Base-by-base conservation (phyloP, 805 yeast species). In the Candida chauliodis region DNA sequence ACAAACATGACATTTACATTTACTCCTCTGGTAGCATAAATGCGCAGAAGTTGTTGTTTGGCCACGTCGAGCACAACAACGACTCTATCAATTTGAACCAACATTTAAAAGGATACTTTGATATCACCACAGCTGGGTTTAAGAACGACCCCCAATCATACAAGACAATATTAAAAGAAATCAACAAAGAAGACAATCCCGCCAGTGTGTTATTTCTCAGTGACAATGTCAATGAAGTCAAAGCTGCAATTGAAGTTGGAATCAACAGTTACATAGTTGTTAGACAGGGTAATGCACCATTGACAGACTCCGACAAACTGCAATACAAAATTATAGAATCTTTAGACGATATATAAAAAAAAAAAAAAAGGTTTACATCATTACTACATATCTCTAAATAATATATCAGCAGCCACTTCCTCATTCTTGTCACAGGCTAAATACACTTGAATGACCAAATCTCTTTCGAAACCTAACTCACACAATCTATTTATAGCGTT, bases 341-440 rank as follows among this genome's bases (percentile, higher is more conserved):
- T 11, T 45, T 50, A 20, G 44, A 38, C 19, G 45, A 50, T 15
- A 25, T 50, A 11, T n/a, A 39, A 17, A 17, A 18, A 25, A 23
- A 36, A 15, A 38, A 26, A 14, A 24, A 15, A 15, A 29, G 11
- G 9, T 22, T 28, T 29, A 16, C 3, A 14, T 22, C 18, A 27
- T 15, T 15, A 27, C 50, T 56, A 62, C 56, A 59, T 58, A 56
- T 67, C 73, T 45, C 73, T 65, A 52, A 93, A 85, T 51, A 93
- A 71, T 55, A 88, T 78, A 66, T 93, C 93, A 16, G 98, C 99
- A 30, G 99, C 89, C 53, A 87, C 76, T 69, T 91, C 96, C 68
- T 93, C 99, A 63, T 93, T 88, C 67, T 89, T 91, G 55, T 93
- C 99, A 63, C 99, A 93, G 29, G 98, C 98, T 74, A 93, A 81